Conservation (phyloP, 352 stramenopile genomes). For the Pythium scleroteichum region DNA sequence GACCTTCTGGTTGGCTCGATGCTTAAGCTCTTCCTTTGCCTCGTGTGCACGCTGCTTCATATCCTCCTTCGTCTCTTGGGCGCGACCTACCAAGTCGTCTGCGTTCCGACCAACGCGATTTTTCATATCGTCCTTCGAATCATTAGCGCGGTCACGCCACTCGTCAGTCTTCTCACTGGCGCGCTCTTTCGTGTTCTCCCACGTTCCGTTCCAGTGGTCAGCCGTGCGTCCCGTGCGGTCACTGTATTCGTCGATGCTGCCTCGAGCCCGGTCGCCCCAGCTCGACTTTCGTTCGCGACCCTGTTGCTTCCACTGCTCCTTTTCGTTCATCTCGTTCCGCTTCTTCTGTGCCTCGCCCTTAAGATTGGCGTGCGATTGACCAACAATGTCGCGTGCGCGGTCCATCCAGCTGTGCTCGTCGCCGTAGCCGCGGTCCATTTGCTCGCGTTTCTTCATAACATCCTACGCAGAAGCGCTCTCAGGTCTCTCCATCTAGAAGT, state of each 20-base stretch:
- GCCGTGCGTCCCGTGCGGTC: slow-evolving; percentile 7
- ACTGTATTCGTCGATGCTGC: slow-evolving; percentile 20
- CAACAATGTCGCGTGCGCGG: slow-evolving; percentile 24
- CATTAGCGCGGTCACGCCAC: slow-evolving; percentile 32
- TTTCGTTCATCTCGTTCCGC: slow-evolving; percentile 37
- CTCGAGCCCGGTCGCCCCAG: slow-evolving; percentile 14
- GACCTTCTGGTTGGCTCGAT: slow-evolving; percentile 29
- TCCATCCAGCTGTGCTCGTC: slow-evolving; percentile 60
- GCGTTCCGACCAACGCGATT: slow-evolving; percentile 31
- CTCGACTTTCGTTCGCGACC: slow-evolving; percentile 34
- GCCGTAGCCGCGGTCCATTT: slow-evolving; percentile 26
- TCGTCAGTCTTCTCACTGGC: slow-evolving; percentile 28
- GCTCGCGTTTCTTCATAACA: slow-evolving; percentile 39
- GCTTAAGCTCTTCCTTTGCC: slow-evolving; percentile 37
- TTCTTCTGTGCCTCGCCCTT: slow-evolving; percentile 24
- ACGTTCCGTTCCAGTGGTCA: slow-evolving; percentile 15
- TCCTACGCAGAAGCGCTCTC: slow-evolving; percentile 31
- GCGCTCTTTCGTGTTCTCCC: slow-evolving; percentile 18
- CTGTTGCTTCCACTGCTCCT: slow-evolving; percentile 33
- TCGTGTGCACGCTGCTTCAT: slow-evolving; percentile 34
- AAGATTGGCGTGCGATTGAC: slow-evolving; percentile 12
- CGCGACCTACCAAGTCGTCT: slow-evolving; percentile 34
- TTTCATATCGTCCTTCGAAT: slow-evolving; percentile 36
- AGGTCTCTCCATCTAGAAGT: neutral
- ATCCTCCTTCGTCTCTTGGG: slow-evolving; percentile 29